A percentile compares a stretch with the other conserved stretches of the same genome.
Conservation (phyloP, 108 stramenopile species). For the Skeletonema tropicum region DNA sequence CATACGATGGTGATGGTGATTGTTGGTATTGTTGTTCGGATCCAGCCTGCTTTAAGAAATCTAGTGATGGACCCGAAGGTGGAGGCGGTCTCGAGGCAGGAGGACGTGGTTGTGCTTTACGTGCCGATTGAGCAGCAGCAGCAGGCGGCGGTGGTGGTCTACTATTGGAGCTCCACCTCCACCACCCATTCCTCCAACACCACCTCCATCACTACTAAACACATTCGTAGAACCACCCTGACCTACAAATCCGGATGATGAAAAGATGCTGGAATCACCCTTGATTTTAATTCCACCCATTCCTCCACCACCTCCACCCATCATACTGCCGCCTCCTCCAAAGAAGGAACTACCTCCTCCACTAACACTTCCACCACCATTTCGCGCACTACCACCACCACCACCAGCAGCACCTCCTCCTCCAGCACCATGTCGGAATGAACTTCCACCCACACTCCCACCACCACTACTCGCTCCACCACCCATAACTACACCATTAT, state of each 20-base stretch:
- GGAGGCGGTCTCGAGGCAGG: background rate
- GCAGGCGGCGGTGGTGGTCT: background rate
- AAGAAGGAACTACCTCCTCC: slow-evolving; percentile 3
- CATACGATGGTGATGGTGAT: background rate
- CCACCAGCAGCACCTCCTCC: background rate
- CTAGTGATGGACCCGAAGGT: background rate
- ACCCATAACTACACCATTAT: background rate
- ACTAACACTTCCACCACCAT: background rate
- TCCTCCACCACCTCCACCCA: background rate
- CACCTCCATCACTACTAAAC: slow-evolving; percentile 4
- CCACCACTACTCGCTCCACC: background rate
- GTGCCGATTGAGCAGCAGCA: background rate
- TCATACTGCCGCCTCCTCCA: background rate
- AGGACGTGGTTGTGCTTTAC: background rate
- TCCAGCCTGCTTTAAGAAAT: slow-evolving; percentile 1
- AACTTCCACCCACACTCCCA: background rate
- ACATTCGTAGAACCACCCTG: slow-evolving; percentile 1
- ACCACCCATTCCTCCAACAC: background rate
- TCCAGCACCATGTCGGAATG: background rate
- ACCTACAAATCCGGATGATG: background rate
- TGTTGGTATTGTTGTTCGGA: background rate
- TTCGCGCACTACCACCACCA: background rate
- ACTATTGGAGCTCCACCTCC: background rate
- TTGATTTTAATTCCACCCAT: background rate
- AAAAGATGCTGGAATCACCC: slow-evolving; percentile 5